Base-by-base conservation (phyloP, 2,329 filamentous ascomycete genomes). In the Ilyonectria mors-panacis region DNA sequence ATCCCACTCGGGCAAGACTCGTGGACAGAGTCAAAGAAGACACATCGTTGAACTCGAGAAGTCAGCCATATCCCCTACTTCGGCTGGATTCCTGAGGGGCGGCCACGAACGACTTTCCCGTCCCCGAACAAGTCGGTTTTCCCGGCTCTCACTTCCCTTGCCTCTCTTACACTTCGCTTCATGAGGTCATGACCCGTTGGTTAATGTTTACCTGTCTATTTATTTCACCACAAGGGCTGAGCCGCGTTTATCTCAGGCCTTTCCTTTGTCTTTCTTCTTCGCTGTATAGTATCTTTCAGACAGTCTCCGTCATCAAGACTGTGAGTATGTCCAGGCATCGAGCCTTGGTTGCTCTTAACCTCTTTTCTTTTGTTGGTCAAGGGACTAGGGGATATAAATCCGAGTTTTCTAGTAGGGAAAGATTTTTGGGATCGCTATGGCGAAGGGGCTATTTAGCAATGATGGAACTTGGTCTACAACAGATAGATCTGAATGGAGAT, bases 131-230 rank as follows among this genome's bases (percentile, higher is more conserved):
- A 59, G 60, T 37, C 61, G 39, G 56, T 48, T 55, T 53, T 23
- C 60, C 64, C 59, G 53, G 61, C 58, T 69, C 59, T 56, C 45
- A 63, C 57, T 68, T 61, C 56, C 62, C 59, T 59, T 45, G 65
- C 56, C 66, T 60, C 63, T 59, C 44, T 65, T 45, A 42, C 53
- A 70, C 66, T 76, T 70, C 68, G 67, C 69, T 75, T 80, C 73
- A 79, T 70, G 77, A 80, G 73, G 71, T 74, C 72, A 80, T 76
- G 78, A 79, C 73, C 76, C 68, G 65, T 69, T 70, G 74, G 73
- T 76, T 80, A 78, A 79, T 80, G 71, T 80, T 68, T 78, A 73
- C 69, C 76, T 79, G 70, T 78, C 66, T 78, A 74, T 73, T 76
- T 56, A 62, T 53, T 62, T 50, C 66, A 63, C 53, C 42, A 47